A percentile compares a stretch with the other conserved stretches of the same genome.
Evolutionary conservation across 108 stramenopile genomes (phyloP).

Genomic region (Mayamaea pseudoterrestris): DNA sequence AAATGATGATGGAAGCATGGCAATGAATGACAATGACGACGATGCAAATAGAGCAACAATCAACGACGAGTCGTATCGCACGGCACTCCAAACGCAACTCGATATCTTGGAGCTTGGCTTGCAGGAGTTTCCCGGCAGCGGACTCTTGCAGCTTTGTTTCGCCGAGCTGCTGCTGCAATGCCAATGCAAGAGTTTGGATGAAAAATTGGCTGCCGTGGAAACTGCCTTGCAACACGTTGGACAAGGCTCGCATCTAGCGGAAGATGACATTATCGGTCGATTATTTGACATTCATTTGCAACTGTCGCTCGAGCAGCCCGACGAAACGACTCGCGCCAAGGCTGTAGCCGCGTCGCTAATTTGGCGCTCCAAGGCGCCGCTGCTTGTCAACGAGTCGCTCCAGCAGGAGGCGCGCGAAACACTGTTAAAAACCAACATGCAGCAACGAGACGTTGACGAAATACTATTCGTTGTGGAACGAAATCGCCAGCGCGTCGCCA

Average conservation of each 20-base stretch:
- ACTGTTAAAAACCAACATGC: no score
- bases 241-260: conserved; percentile 52
- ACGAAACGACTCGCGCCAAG: no score
- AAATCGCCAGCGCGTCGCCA: conserved; percentile 25
- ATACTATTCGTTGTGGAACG: no score
- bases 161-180: conserved; percentile 18
- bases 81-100: conserved; percentile 29
- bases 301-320: no score
- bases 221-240: conserved; percentile 39
- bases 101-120: conserved; percentile 62
- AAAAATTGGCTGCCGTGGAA: conserved; percentile 19
- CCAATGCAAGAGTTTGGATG: conserved; percentile 4
- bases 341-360: no score
- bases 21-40: conserved; percentile 8
- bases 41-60: not conserved
- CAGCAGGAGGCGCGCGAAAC: no score
- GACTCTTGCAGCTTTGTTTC: conserved; percentile 30
- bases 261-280: conserved; percentile 26
- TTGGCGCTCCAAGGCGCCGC: no score
- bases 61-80: conserved; percentile 5
- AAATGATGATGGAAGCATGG: no score
- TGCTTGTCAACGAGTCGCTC: no score
- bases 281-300: conserved; percentile 17
- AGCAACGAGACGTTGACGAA: no score
- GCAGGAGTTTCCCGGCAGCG: conserved; percentile 63